Conservation (phyloP, 148 eudicot species). For the Selenicereus undatus region DNA sequence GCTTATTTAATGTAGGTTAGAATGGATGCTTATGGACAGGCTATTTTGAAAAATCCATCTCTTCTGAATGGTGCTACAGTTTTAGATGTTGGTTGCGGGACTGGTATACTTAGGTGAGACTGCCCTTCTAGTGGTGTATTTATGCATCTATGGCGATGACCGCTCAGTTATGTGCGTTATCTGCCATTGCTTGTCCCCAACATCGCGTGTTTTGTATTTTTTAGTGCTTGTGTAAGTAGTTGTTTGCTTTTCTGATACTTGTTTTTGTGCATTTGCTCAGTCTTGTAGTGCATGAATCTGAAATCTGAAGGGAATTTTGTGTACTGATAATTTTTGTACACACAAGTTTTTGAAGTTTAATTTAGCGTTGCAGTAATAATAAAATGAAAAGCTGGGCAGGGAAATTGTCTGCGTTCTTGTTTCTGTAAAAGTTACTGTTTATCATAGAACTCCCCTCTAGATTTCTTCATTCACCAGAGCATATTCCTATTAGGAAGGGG, state of each 20-base stretch:
- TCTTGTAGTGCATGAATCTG: not conserved
- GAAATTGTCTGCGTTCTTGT: no score
- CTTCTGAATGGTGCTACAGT: conserved; percentile 67
- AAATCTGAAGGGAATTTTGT: not conserved
- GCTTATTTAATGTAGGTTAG: conserved; percentile 53
- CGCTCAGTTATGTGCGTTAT: not conserved
- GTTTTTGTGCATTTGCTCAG: not conserved
- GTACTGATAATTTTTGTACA: not conserved
- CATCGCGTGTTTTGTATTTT: not conserved
- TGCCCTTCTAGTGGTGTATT: not conserved
- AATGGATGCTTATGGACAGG: conserved; percentile 84
- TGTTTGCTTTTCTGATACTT: not conserved
- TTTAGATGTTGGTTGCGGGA: conserved; percentile 96
- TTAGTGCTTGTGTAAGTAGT: not conserved
- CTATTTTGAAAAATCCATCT: conserved; percentile 75
- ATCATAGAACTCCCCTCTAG: no score
- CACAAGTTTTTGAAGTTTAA: not conserved
- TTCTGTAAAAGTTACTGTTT: no score
- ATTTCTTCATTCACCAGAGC: no score
- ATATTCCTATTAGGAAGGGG: not conserved
- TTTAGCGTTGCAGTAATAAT: not conserved
- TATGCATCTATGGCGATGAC: not conserved
- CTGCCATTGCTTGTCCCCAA: not conserved
- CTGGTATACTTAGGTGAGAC: conserved; percentile 87
- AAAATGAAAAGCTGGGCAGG: not conserved